Percentiles rank a stretch among this genome's conserved stretches.
These are phyloP conservation scores for Chenopodium formosanum DNA, from an alignment of 148 eudicot genomes.

Conservation along the genomic window DNA sequence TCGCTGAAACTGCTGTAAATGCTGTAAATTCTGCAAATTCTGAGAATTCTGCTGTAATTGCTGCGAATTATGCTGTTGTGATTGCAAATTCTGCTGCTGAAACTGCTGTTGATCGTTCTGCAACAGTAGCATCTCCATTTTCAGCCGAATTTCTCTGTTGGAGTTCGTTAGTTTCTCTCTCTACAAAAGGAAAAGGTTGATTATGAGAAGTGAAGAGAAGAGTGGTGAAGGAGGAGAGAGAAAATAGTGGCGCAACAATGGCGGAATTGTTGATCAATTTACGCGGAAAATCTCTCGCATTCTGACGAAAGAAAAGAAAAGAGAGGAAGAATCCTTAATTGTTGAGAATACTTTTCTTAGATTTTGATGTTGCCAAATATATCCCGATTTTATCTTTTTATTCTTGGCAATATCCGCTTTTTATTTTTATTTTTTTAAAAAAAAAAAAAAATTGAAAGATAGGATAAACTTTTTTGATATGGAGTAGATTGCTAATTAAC, in stretches of 20 bases:
- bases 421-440: too few relatives aligned
- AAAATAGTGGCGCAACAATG: constrained; percentile 1
- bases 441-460: too few relatives aligned
- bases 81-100: constrained; percentile 24
- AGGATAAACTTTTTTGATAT: too few relatives aligned
- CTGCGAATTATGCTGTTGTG: constrained; percentile 23
- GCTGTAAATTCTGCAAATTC: constrained; percentile 16
- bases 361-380: not conserved
- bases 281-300: constrained; percentile 17
- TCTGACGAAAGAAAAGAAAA: not conserved
- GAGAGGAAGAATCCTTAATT: not conserved
- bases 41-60: constrained; percentile 26
- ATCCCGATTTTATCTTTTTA: not conserved
- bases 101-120: constrained; percentile 53
- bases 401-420: too few relatives aligned
- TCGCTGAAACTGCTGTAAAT: constrained; percentile 32
- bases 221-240: not conserved
- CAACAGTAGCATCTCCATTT: constrained; percentile 40
- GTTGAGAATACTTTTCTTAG: too few relatives aligned
- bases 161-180: not conserved
- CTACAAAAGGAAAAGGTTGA: not conserved
- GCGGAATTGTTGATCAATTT: not conserved
- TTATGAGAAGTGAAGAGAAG: too few relatives aligned
- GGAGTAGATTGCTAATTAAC: too few relatives aligned
- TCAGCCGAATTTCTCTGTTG: not conserved